Evolutionary conservation across 2,329 filamentous ascomycete species (phyloP), one percentile per base, ranked within the genome.

Genomic region (Apiospora kogelbergensis): DNA sequence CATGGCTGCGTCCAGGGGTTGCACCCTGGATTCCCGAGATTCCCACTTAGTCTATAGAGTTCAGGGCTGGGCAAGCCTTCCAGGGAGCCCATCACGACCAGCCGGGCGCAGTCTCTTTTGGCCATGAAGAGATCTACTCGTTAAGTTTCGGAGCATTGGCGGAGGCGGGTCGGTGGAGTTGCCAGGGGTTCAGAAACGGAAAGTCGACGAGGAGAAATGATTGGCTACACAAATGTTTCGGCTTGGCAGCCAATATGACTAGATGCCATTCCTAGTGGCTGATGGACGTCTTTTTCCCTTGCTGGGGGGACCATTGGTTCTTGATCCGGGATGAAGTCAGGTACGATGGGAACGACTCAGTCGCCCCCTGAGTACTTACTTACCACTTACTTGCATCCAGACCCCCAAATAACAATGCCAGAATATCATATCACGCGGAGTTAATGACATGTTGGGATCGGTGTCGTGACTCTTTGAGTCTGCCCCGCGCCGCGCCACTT

Each of bases 31-130:
- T 42, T 42, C 40, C 40, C 40, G 40, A 15, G 33, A 60, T 60
- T 37, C 53, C 53, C 53, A 60, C 53, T 60, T 37, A 60, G 53
- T n/a, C 15, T 26, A 37, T 30, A 60, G 53, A 60, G 30, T 60
- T 37, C 53, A 53, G 53, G 53, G 53, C 53, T 37, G 26, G 30
- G 37, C 53, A 60, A 60, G 53, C 53, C 53, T 60, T 13, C 20
- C 30, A 60, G 26, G 53, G 53, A 60, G 40, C 45, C 68, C 63
- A 37, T 57, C 71, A 71, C 73, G 73, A 66, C 79, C 79, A 81
- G 75, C 81, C 71, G 76, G 74, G 73, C 74, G 74, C 74, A 76
- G 79, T 76, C 77, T 78, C 78, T 70, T 33, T 20, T 13, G n/a
- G 53, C 53, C 26, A 37, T 37, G 30, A 60, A 60, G 68, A 74